These are phyloP conservation scores for Lachnum nothofagi DNA, from an alignment of 2,329 filamentous ascomycete genomes.

Conservation along the genomic window DNA sequence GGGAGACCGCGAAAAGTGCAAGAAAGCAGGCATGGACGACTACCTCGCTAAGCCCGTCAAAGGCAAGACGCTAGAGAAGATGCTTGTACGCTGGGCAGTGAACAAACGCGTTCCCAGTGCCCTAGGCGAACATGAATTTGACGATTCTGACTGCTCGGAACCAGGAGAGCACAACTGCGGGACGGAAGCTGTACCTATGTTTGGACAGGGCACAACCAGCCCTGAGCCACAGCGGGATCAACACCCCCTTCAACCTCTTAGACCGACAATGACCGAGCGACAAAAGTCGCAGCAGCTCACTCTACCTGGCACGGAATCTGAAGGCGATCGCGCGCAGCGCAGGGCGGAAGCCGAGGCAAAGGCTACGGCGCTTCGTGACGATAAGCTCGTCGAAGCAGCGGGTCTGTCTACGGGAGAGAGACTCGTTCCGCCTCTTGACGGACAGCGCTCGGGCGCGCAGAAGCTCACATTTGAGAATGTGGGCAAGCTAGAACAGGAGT, in stretches of 20 bases:
- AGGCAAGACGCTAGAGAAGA: constrained; percentile 60
- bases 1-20: constrained; percentile 70
- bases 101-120: constrained; percentile 35
- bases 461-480: constrained; percentile 52
- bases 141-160: constrained; percentile 26
- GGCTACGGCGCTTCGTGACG: constrained; percentile 48
- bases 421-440: not conserved
- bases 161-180: constrained; percentile 22
- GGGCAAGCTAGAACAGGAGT: constrained; percentile 41
- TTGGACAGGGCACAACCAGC: constrained; percentile 13
- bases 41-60: constrained; percentile 71
- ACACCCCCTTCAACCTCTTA: not conserved
- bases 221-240: constrained; percentile 23
- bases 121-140: constrained; percentile 7
- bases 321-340: constrained; percentile 41
- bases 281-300: constrained; percentile 23
- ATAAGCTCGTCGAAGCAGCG: constrained; percentile 43
- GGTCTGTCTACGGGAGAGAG: constrained; percentile 29
- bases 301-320: constrained; percentile 30
- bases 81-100: constrained; percentile 64
- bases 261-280: constrained; percentile 21
- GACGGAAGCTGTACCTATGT: constrained; percentile 18
- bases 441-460: constrained; percentile 32
- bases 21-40: constrained; percentile 70
- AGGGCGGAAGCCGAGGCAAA: constrained; percentile 50